phyloP scores from a whole-genome alignment of 768 basidiomycete genomes.

The Trametes cingulata region DNA sequence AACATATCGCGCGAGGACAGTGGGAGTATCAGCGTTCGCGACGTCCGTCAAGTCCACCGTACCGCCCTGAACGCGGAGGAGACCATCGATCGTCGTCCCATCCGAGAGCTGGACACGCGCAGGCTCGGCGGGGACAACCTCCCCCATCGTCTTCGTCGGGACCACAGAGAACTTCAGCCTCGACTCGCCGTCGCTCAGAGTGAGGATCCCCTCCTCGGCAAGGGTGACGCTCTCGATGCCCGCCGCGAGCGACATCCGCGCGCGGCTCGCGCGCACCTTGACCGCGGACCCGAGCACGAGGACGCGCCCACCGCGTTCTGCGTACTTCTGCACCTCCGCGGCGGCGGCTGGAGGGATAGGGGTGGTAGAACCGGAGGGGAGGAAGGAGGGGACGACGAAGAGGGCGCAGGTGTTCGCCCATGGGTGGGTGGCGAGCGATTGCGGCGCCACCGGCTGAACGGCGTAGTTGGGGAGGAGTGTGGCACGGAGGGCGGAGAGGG shows the following conservation, averaged over 20 bases:
- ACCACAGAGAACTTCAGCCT: conserved; percentile 7
- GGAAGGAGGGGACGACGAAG: conserved; percentile 71
- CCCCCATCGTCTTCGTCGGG: neutral
- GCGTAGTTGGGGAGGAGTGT: conserved; percentile 75
- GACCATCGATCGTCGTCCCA: neutral
- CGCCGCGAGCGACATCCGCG: conserved; percentile 26
- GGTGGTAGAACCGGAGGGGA: conserved; percentile 39
- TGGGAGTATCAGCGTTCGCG: neutral
- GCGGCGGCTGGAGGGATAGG: conserved; percentile 47
- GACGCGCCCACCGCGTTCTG: conserved; percentile 68
- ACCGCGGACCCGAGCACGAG: conserved; percentile 62
- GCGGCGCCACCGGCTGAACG: conserved; percentile 64
- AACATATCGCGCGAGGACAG: neutral
- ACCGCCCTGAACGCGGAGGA: neutral
- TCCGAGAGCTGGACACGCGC: neutral
- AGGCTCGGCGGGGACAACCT: neutral
- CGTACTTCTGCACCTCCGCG: conserved; percentile 45
- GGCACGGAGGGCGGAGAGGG: conserved; percentile 43
- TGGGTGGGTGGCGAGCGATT: conserved; percentile 63
- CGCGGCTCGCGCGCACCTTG: neutral
- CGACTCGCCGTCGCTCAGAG: conserved; percentile 17
- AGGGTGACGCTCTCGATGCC: conserved; percentile 42
- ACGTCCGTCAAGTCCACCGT: conserved; percentile 1
- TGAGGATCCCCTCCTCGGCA: conserved; percentile 36
- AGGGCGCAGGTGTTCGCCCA: conserved; percentile 79